Percentiles rank a stretch among this genome's conserved stretches.
phyloP scores from a whole-genome alignment of 495 filamentous ascomycete species.

The Platismatia glauca region DNA sequence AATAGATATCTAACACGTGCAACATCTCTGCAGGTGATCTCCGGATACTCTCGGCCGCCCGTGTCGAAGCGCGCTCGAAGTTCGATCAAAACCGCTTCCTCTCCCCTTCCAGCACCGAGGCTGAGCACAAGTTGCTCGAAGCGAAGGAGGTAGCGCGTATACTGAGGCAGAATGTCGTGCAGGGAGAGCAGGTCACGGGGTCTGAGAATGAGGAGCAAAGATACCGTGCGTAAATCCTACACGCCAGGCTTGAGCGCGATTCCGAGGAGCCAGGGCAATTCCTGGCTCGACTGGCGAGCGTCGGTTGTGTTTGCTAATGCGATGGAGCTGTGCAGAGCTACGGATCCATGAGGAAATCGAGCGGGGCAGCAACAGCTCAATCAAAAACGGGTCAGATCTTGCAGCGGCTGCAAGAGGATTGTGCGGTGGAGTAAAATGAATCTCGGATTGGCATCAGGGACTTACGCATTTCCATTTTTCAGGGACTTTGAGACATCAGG shows the following conservation, averaged over 20 bases:
- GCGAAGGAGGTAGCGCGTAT: constrained; percentile 78
- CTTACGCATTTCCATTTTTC: neutral
- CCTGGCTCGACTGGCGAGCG: neutral
- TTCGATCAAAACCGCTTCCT: constrained; percentile 60
- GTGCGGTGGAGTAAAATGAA: constrained; percentile 14
- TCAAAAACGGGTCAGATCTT: constrained; percentile 39
- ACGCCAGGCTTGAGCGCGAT: neutral
- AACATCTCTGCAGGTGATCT: constrained; percentile 48
- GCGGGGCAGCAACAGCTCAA: constrained; percentile 80
- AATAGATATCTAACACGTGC: neutral
- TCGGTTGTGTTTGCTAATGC: neutral
- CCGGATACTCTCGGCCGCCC: constrained; percentile 58
- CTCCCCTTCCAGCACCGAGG: constrained; percentile 41
- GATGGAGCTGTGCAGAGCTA: constrained; percentile 46
- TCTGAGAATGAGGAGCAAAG: constrained; percentile 43
- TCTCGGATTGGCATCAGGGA: neutral
- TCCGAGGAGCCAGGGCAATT: neutral
- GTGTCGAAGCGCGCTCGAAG: constrained; percentile 52
- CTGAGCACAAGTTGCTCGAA: constrained; percentile 51
- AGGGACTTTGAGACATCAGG: neutral
- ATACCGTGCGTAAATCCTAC: constrained; percentile 49
- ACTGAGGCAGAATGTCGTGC: constrained; percentile 76
- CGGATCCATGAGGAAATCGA: constrained; percentile 86
- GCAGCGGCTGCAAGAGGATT: constrained; percentile 8
- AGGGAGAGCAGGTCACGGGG: constrained; percentile 50